Percentiles rank a stretch among this genome's conserved stretches.
Evolutionary conservation across 2,329 filamentous ascomycete species (phyloP).

Genomic region (Pezicula neosporulosa): DNA sequence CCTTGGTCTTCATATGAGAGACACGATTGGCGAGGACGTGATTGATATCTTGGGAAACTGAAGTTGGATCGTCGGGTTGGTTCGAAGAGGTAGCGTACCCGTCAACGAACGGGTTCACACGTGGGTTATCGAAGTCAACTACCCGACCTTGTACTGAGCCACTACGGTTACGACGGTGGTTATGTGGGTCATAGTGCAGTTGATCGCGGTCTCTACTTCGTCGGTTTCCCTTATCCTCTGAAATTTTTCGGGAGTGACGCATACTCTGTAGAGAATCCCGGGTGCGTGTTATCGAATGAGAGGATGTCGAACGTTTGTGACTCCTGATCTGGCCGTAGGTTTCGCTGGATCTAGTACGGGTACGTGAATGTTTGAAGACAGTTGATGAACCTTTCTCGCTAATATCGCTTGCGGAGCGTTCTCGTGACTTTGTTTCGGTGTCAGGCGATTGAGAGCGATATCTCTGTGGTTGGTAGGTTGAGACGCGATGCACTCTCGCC

Average conservation of each 20-base stretch:
- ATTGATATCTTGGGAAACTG: not conserved
- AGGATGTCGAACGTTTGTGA: not conserved
- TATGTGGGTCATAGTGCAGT: slow-evolving; percentile 14
- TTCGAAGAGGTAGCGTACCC: not conserved
- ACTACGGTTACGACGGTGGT: slow-evolving; percentile 8
- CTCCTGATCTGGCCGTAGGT: not conserved
- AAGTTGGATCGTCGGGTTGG: not conserved
- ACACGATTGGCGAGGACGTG: not conserved
- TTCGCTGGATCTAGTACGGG: not conserved
- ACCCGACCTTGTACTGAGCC: slow-evolving; percentile 16
- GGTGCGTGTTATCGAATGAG: not conserved
- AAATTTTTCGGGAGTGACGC: not conserved
- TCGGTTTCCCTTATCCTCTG: slow-evolving; percentile 5
- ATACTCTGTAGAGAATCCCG: not conserved
- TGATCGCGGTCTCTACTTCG: slow-evolving; percentile 14
- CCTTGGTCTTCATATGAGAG: not conserved
- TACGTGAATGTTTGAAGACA: not conserved
- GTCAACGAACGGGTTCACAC: slow-evolving; percentile 3
- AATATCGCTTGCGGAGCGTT: not conserved
- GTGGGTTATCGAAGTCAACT: slow-evolving; percentile 16
- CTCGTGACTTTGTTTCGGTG: not conserved
- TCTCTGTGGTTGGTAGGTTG: slow-evolving; percentile 6
- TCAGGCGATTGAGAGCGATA: slow-evolving; percentile 10
- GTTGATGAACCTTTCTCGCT: not conserved
- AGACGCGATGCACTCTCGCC: slow-evolving; percentile 7